Evolutionary conservation across 2,329 filamentous ascomycete genomes (phyloP).

Genomic region (Sordariomycetes sp.): DNA sequence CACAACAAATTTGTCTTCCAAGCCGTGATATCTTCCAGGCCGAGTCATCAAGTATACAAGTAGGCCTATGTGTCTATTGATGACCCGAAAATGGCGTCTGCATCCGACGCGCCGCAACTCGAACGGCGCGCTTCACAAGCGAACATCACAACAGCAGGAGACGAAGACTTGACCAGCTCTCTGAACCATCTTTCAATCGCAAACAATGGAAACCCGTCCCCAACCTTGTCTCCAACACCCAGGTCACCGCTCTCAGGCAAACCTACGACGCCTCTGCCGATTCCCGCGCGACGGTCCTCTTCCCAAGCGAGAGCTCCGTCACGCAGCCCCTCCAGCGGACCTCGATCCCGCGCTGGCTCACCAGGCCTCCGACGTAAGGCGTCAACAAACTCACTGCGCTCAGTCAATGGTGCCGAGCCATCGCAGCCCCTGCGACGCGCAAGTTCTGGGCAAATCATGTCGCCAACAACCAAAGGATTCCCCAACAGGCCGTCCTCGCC

Average conservation of each 20-base stretch:
- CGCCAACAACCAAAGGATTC: conserved; percentile 31
- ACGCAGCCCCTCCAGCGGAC: conserved; percentile 31
- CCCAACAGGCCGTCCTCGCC: conserved; percentile 14
- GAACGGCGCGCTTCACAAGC: not conserved
- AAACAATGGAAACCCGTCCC: not conserved
- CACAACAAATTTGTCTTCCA: too few species aligned
- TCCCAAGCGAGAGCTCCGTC: conserved; percentile 27
- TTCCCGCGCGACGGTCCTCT: conserved; percentile 24
- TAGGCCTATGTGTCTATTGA: too few species aligned
- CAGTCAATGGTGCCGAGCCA: conserved; percentile 29
- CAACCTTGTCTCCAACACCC: conserved; percentile 12
- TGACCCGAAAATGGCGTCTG: too few species aligned
- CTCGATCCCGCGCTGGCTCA: conserved; percentile 35
- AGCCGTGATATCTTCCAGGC: too few species aligned
- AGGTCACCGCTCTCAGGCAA: conserved; percentile 7
- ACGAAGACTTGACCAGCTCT: conserved; percentile 27
- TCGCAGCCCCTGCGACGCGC: conserved; percentile 34
- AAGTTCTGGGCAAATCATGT: conserved; percentile 35
- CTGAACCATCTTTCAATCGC: conserved; percentile 33
- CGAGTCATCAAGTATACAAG: too few species aligned
- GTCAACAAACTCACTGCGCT: conserved; percentile 48
- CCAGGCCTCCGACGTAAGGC: conserved; percentile 45
- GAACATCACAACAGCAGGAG: conserved; percentile 12
- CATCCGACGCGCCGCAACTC: not conserved
- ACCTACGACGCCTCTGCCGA: conserved; percentile 23